Conservation (phyloP, 2,329 filamentous ascomycete species). For the Stemphylium beticola region DNA sequence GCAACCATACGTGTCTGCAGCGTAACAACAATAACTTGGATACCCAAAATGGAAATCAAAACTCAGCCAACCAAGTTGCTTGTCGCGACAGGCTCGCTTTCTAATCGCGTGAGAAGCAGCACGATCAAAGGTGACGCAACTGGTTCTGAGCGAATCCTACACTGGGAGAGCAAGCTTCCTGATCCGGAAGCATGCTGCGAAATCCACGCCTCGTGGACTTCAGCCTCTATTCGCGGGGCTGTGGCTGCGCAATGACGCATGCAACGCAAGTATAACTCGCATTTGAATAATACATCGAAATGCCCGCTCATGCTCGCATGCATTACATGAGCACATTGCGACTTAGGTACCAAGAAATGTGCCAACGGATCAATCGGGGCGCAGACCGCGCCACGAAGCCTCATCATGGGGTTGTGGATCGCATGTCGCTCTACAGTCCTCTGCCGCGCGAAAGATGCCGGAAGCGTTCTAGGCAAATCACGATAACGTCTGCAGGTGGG, state of each 20-base stretch:
- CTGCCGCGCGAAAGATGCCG: slow-evolving; percentile 5
- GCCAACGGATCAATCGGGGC: slow-evolving; percentile 10
- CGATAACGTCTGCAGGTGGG: neutral
- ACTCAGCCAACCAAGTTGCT: neutral
- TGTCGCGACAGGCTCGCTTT: neutral
- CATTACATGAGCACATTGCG: neutral
- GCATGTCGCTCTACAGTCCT: neutral
- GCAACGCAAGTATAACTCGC: neutral
- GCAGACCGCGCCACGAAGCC: slow-evolving; percentile 4
- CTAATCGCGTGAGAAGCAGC: slow-evolving; percentile 1
- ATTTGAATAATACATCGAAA: neutral
- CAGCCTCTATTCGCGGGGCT: slow-evolving; percentile 9
- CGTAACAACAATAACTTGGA: slow-evolving; percentile 3
- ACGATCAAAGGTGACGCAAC: neutral
- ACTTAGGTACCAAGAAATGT: neutral
- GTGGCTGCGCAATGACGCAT: slow-evolving; percentile 7
- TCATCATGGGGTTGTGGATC: neutral
- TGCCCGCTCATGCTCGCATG: neutral
- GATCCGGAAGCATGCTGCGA: slow-evolving; percentile 14
- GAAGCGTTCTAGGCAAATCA: slow-evolving; percentile 1
- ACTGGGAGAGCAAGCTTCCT: neutral
- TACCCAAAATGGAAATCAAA: neutral
- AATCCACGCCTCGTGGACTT: slow-evolving; percentile 5
- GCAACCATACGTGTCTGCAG: slow-evolving; percentile 12
- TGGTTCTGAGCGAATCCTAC: slow-evolving; percentile 4